Evolutionary conservation across 805 yeast species (phyloP).

Genomic region (Candida verbasci): DNA sequence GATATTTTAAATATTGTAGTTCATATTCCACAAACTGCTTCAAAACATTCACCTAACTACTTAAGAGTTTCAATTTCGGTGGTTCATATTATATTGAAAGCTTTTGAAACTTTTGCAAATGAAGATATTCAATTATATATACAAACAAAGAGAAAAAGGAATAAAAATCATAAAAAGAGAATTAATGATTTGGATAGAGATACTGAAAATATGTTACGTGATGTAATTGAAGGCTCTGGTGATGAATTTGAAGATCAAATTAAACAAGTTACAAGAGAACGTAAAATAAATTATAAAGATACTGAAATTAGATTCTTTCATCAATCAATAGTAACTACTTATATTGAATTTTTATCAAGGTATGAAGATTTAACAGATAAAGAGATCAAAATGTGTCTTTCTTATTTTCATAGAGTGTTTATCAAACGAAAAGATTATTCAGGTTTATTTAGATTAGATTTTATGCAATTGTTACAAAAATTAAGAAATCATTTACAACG

Average conservation of each 20-base stretch:
- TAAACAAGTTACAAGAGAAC: conserved; percentile 37
- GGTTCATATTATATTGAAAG: conserved; percentile 59
- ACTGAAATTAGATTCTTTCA: conserved; percentile 47
- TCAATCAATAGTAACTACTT: conserved; percentile 60
- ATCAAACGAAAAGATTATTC: conserved; percentile 55
- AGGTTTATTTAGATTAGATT: conserved; percentile 63
- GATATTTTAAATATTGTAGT: conserved; percentile 53
- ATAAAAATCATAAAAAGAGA: conserved; percentile 22
- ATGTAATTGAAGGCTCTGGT: conserved; percentile 29
- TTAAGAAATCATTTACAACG: conserved; percentile 45
- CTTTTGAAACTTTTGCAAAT: conserved; percentile 61
- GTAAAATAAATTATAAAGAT: conserved; percentile 41
- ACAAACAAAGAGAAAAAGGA: conserved; percentile 37
- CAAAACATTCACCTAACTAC: conserved; percentile 58
- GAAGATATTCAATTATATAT: conserved; percentile 50
- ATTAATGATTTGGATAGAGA: conserved; percentile 19
- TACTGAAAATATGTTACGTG: conserved; percentile 20
- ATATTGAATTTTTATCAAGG: conserved; percentile 55
- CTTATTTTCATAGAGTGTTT: conserved; percentile 69
- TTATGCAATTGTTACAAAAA: conserved; percentile 56
- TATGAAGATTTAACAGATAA: conserved; percentile 58
- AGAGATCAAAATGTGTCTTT: conserved; percentile 58
- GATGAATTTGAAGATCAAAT: conserved; percentile 24
- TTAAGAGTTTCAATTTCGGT: conserved; percentile 59
- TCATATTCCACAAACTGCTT: conserved; percentile 58